Evolutionary conservation across 2,329 filamentous ascomycete genomes (phyloP).

Genomic region (Talaromyces sp.): DNA sequence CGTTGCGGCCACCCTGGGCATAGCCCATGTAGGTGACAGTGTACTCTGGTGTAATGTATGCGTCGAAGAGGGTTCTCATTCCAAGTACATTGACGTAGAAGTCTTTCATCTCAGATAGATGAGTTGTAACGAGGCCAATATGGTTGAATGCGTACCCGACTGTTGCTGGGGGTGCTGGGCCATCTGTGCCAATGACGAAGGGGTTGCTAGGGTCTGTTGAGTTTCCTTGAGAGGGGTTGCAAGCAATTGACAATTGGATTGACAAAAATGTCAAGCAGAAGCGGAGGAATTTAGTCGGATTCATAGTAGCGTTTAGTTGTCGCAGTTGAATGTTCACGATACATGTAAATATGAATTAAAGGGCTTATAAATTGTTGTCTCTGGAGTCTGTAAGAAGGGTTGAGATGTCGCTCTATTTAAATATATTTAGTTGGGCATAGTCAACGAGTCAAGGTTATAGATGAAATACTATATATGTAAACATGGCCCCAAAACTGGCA

Average conservation of each 20-base stretch:
- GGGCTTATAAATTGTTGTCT: neutral
- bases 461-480: neutral
- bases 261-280: neutral
- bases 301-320: neutral
- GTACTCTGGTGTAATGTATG: conserved; percentile 19
- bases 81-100: conserved; percentile 34
- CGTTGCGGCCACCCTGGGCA: conserved; percentile 34
- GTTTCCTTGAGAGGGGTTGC: neutral
- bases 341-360: neutral
- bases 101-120: conserved; percentile 25
- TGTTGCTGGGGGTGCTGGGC: conserved; percentile 25
- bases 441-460: neutral
- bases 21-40: conserved; percentile 35
- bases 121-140: conserved; percentile 27
- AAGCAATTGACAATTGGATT: neutral
- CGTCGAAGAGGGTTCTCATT: conserved; percentile 21
- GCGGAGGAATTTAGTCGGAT: neutral
- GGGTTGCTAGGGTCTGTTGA: neutral
- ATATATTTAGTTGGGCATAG: neutral
- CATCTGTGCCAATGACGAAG: conserved; percentile 18
- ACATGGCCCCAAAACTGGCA: neutral
- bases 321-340: neutral
- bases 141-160: conserved; percentile 35
- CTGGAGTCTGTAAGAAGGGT: neutral
- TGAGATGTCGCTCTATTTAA: neutral